A percentile compares a stretch with the other conserved stretches of the same genome.
phyloP scores from a whole-genome alignment of 495 filamentous ascomycete genomes.

The Penicillium steckii region DNA sequence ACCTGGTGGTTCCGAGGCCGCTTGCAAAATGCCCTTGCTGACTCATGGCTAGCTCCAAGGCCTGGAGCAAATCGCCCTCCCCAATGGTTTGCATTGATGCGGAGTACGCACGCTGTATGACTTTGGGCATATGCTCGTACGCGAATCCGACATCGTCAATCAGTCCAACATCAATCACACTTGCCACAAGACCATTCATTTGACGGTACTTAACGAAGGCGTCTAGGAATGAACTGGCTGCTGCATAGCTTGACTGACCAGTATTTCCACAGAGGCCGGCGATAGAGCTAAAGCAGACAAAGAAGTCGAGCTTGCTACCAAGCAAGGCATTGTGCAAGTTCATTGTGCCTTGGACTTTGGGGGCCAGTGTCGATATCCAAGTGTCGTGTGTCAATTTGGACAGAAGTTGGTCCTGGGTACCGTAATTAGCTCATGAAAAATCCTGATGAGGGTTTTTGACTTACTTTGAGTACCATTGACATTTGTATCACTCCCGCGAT shows the following conservation, averaged over 20 bases:
- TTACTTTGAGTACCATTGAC: not conserved
- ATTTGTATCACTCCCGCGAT: conserved; percentile 1
- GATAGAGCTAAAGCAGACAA: conserved; percentile 14
- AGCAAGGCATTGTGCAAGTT: conserved; percentile 1
- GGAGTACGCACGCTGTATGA: no score
- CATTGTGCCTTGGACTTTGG: conserved; percentile 1
- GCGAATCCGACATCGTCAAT: not conserved
- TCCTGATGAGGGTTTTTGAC: not conserved
- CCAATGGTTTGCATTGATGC: no score
- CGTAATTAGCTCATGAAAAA: not conserved
- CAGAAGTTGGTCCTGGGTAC: not conserved
- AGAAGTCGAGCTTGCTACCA: conserved; percentile 6
- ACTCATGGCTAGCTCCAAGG: not conserved
- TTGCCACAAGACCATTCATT: no score
- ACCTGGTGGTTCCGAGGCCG: not conserved
- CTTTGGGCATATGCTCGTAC: not conserved
- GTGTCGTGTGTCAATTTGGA: not conserved
- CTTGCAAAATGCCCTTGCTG: not conserved
- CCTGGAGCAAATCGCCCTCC: conserved; percentile 1
- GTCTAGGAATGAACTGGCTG: conserved; percentile 28
- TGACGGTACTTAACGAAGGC: no score
- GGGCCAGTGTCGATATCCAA: not conserved
- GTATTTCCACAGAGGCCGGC: conserved; percentile 14
- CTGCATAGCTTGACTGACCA: conserved; percentile 27
- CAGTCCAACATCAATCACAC: not conserved